Base-by-base conservation (phyloP, 805 yeast genomes). In the Candida silvicultrix region DNA sequence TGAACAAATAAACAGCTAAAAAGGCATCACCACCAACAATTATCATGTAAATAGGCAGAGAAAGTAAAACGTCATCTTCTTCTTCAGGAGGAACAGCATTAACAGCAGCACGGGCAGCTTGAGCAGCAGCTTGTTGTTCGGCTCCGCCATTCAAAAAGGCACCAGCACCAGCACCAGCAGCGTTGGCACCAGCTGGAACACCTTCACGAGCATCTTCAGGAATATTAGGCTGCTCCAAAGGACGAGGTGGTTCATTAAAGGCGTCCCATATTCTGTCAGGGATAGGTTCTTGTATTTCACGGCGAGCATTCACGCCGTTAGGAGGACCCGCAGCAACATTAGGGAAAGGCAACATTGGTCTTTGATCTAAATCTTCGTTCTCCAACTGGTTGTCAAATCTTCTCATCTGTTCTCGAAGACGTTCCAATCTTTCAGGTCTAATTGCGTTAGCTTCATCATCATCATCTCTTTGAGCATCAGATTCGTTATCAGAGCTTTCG, bases 1-100 rank as follows among this genome's bases (percentile, higher is more conserved):
- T 39, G 28, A 71, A 62, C 35, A 77, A 55, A 47, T 72, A 73
- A 2, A 64, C 54, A 1, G 69, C 57, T 2, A 64, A 48, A 21
- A 63, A 45, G 1, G 55, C 52, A 25, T 65, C 56, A 16, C 64
- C 66, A 16, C 62, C 62, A 38, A 48, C 48, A 28, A 56, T 38
- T 8, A 56, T 46, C 16, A 53, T 29, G 16, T 44, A 47, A 10
- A 52, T 39, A 12, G 60, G 56, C 2, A 57, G 35, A 2, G 48
- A 42, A 31, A 44, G 14, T 5, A 49, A 16, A 14, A 48, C 49
- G 7, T 47, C 58, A 11, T 53, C 55, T 6, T 56, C 53, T 14
- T 41, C 40, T 28, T 41, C 31, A 15, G 39, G 48, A 10, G 44
- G 43, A 5, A 34, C 32, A 40, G 34, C 43, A 12, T 45, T 47